Evolutionary conservation across 441 rosid species (phyloP).

Genomic region (Gossypium schwendimanii): DNA sequence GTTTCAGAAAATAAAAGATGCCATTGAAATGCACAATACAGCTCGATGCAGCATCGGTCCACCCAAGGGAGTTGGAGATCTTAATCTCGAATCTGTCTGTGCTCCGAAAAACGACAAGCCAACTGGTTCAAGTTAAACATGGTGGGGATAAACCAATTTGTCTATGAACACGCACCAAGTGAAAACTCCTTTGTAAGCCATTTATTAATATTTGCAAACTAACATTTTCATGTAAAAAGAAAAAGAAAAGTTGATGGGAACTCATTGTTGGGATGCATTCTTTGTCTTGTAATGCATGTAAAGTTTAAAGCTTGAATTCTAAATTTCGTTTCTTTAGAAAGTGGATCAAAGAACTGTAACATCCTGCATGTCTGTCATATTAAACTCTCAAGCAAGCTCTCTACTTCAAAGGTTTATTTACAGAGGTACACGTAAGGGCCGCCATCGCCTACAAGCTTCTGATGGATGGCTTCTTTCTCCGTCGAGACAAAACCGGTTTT

Average conservation of each 20-base stretch:
- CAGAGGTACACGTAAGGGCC: conserved; percentile 48
- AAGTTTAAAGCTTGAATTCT: neutral
- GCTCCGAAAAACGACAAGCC: conserved; percentile 32
- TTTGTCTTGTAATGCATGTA: neutral
- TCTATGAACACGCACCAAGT: conserved; percentile 13
- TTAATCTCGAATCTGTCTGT: conserved; percentile 46
- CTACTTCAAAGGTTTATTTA: conserved; percentile 55
- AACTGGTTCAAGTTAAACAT: conserved; percentile 25
- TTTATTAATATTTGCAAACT: conserved; percentile 24
- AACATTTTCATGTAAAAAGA: neutral
- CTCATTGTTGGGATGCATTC: neutral
- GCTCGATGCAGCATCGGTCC: conserved; percentile 58
- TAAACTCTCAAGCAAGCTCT: conserved; percentile 55
- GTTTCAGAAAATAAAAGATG: conserved; percentile 95
- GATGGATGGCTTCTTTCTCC: neutral
- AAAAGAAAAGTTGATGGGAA: neutral
- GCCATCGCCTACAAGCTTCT: neutral
- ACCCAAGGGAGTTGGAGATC: conserved; percentile 52
- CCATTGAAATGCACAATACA: conserved; percentile 57
- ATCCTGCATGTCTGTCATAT: conserved; percentile 63
- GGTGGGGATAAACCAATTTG: conserved; percentile 3
- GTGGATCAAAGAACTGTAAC: conserved; percentile 41
- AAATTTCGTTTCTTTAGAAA: neutral
- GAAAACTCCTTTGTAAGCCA: neutral
- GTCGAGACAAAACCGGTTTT: neutral